Conservation (phyloP, 345 rosid species). For the Kandelia obovata region DNA sequence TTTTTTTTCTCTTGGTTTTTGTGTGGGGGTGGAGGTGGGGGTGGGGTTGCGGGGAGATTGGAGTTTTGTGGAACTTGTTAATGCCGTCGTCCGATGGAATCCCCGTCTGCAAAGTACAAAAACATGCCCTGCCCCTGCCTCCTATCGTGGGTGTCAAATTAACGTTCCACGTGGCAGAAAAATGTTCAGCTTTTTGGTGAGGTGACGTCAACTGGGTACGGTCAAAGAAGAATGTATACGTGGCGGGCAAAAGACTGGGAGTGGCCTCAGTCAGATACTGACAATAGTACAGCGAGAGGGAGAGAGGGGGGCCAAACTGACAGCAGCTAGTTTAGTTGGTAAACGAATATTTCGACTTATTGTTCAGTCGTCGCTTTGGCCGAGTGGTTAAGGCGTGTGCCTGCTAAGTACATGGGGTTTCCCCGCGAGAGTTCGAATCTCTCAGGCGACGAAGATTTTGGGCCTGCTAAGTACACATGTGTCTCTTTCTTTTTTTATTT, state of each 20-base stretch:
- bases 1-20: no score
- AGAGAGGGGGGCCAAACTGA: background rate
- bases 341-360: no score
- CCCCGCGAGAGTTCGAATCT: slow-evolving; percentile 84
- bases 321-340: no score
- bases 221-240: background rate
- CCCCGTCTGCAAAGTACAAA: slow-evolving; percentile 20
- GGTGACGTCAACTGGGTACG: slow-evolving; percentile 7
- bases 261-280: background rate
- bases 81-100: slow-evolving; percentile 18
- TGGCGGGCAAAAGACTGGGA: background rate
- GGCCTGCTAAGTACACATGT: no score
- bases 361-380: slow-evolving; percentile 47
- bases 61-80: slow-evolving; percentile 3
- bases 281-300: slow-evolving; percentile 8
- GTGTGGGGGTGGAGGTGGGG: background rate
- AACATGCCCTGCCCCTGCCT: background rate
- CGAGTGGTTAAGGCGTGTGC: slow-evolving; percentile 93
- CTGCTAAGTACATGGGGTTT: slow-evolving; percentile 77
- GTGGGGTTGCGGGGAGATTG: slow-evolving; percentile 11
- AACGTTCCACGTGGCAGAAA: background rate
- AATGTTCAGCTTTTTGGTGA: background rate
- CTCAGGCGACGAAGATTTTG: slow-evolving; percentile 47
- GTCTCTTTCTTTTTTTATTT: background rate
- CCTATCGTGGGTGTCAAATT: background rate